phyloP scores from a whole-genome alignment of 2,329 filamentous ascomycete genomes.

The Sclerotinia trifoliorum region DNA sequence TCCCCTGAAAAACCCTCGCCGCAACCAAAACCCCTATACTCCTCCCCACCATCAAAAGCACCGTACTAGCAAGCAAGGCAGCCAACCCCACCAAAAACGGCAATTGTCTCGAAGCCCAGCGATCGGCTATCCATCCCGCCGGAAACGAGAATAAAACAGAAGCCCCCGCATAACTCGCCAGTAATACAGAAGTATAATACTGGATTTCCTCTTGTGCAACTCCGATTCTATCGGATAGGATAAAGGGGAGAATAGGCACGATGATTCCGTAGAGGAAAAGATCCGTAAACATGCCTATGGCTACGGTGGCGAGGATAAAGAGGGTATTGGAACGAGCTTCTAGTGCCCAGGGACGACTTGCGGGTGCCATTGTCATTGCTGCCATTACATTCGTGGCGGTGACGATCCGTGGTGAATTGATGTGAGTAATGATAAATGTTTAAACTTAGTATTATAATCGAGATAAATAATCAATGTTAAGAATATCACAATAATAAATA shows the following conservation, averaged over 20 bases:
- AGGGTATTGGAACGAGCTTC: constrained; percentile 51
- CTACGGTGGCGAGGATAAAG: constrained; percentile 59
- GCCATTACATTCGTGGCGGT: not conserved
- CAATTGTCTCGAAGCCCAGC: constrained; percentile 50
- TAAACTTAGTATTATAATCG: no score
- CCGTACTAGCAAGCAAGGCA: constrained; percentile 60
- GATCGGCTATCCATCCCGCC: constrained; percentile 56
- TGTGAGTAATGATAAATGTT: no score
- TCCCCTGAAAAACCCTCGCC: constrained; percentile 66
- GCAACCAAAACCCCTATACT: constrained; percentile 59
- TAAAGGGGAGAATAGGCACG: constrained; percentile 57
- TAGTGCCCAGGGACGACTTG: constrained; percentile 1
- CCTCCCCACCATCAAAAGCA: constrained; percentile 64
- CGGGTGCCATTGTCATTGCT: not conserved
- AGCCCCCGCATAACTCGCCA: constrained; percentile 55
- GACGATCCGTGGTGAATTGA: not conserved
- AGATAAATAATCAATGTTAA: not conserved
- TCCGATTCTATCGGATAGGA: constrained; percentile 52
- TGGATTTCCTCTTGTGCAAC: constrained; percentile 51
- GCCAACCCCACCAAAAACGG: constrained; percentile 58
- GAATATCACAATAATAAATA: not conserved
- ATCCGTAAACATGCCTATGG: constrained; percentile 55
- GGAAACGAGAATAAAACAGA: constrained; percentile 52
- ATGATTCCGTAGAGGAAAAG: constrained; percentile 60
- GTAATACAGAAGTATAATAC: constrained; percentile 51